Base-by-base conservation (phyloP, 225 moss, liverwort and hornwort species). In the Polytrichum formosum region DNA sequence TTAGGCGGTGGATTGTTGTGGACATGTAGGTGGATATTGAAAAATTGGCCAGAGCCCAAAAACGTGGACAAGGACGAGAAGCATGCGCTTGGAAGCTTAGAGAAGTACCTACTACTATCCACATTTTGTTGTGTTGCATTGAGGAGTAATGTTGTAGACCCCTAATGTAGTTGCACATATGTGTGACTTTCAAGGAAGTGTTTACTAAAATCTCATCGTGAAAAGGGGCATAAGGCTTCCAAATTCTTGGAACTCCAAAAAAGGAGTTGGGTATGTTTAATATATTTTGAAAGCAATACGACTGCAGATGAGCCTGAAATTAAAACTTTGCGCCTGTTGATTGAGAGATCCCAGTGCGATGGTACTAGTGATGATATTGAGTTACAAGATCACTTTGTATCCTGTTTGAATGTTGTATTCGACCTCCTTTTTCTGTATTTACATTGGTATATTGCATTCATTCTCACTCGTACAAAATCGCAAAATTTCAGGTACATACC, bases 31-130 rank as follows among this genome's bases (percentile, higher is more conserved):
- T 74, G 73, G 73, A 71, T 85, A 76, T 62, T 85, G 81, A 78
- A 70, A 68, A 74, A 71, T 31, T 85, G 85, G 85, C 85, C 85
- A 60, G 85, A 81, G 71, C 65, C 73, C 7, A 65, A 72, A 26
- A 71, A 55, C 60, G 73, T 53, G 20, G 61, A 46, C 46, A 46
- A 46, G n/a, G 10, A 62, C 64, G 31, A 58, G 63, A 68, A 73
- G 55, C 16, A 18, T 33, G 62, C 35, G 35, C 9, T 8, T 46
- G 30, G 81, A 19, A 56, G 30, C 71, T 61, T 6, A 61, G 21
- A 61, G 21, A 26, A 67, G 65, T 23, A 56, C 73, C 73, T 30
- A 10, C 67, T 5, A 3, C 53, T 31, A 13, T 20, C 5, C 29
- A 29, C 53, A 20, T 35, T 53, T 20, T 20, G 60, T 62, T 46